These are phyloP conservation scores for Suhomyces faveliae DNA, from an alignment of 805 yeast species.

Conservation along the genomic window DNA sequence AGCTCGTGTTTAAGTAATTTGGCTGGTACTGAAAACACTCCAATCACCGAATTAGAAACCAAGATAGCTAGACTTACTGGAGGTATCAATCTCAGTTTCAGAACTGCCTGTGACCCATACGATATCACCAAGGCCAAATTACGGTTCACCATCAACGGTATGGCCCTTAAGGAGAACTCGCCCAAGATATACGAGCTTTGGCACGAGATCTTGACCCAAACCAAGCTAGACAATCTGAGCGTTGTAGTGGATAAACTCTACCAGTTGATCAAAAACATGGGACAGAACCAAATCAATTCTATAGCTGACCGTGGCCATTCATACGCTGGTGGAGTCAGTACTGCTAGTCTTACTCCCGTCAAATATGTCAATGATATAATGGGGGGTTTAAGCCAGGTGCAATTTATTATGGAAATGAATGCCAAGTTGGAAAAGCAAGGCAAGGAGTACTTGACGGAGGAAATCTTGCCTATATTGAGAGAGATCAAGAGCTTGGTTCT, in stretches of 20 bases:
- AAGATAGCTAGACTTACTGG: slow-evolving; percentile 82
- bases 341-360: slow-evolving; percentile 59
- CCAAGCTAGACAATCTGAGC: slow-evolving; percentile 57
- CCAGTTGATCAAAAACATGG: slow-evolving; percentile 68
- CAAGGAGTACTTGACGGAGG: slow-evolving; percentile 34
- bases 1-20: slow-evolving; percentile 76
- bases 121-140: slow-evolving; percentile 49
- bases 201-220: slow-evolving; percentile 63
- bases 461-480: slow-evolving; percentile 63
- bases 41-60: slow-evolving; percentile 82
- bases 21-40: slow-evolving; percentile 68
- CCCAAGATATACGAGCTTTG: slow-evolving; percentile 62
- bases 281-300: slow-evolving; percentile 72
- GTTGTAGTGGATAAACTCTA: slow-evolving; percentile 58
- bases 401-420: slow-evolving; percentile 62
- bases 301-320: slow-evolving; percentile 88
- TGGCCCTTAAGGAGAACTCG: slow-evolving; percentile 65
- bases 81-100: slow-evolving; percentile 66
- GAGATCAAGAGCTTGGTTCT: slow-evolving; percentile 48
- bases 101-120: slow-evolving; percentile 55
- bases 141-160: slow-evolving; percentile 60
- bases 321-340: slow-evolving; percentile 69
- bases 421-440: slow-evolving; percentile 43
- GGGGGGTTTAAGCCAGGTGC: slow-evolving; percentile 75
- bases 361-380: slow-evolving; percentile 62